Conservation (phyloP, 2,329 filamentous ascomycete species). For the Fusarium sublunatum region DNA sequence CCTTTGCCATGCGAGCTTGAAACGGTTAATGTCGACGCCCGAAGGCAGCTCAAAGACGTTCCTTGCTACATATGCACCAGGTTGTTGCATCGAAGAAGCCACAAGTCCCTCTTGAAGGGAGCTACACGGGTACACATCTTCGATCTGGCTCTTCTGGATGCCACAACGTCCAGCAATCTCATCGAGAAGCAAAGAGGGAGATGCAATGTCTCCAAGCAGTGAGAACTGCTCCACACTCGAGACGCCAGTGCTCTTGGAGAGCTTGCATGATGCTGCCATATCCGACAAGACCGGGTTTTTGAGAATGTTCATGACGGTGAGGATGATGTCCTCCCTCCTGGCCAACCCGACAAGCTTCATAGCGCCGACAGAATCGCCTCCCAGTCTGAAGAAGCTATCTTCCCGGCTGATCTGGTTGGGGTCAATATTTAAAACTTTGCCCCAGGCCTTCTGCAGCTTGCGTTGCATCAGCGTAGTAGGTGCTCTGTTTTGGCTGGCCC, state of each 20-base stretch:
- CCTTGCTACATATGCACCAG: constrained; percentile 37
- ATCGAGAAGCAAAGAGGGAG: constrained; percentile 7
- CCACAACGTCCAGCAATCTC: constrained; percentile 27
- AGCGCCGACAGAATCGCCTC: constrained; percentile 51
- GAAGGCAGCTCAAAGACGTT: constrained; percentile 35
- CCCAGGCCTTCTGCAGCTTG: constrained; percentile 46
- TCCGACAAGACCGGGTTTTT: constrained; percentile 22
- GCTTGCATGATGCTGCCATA: constrained; percentile 19
- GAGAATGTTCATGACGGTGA: constrained; percentile 32
- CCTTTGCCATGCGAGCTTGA: constrained; percentile 41
- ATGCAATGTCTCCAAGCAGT: constrained; percentile 6
- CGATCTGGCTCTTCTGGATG: constrained; percentile 13
- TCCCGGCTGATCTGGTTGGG: constrained; percentile 1
- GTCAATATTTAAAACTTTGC: not conserved
- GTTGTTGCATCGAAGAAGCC: constrained; percentile 28
- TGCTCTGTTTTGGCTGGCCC: constrained; percentile 41
- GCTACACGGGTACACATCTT: constrained; percentile 34
- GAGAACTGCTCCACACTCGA: constrained; percentile 4
- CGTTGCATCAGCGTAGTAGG: constrained; percentile 53
- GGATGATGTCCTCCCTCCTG: constrained; percentile 24
- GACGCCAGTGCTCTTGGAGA: not conserved
- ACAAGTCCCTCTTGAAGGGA: constrained; percentile 39
- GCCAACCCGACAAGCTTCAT: constrained; percentile 42
- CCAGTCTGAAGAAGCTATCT: constrained; percentile 59
- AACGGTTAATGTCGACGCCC: constrained; percentile 3